A percentile compares a stretch with the other conserved stretches of the same genome.
Conservation (phyloP, 345 rosid species). For the Cardamine chenopodiifolia region DNA sequence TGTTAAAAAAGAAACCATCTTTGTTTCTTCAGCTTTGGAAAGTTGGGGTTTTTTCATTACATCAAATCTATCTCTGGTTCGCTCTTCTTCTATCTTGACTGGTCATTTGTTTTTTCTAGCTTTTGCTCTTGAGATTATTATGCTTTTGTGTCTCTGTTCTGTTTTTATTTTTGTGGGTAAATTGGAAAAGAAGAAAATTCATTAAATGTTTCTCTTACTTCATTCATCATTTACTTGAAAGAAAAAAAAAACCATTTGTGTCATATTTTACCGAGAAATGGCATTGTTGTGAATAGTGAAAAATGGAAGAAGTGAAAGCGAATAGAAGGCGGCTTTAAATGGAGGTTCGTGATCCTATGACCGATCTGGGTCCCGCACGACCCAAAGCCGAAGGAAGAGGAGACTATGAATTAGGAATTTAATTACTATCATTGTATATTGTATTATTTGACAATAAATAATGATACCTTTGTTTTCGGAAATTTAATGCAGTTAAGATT, state of each 20-base stretch:
- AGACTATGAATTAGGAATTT: background rate
- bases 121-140: constrained; percentile 13
- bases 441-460: background rate
- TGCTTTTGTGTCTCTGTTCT: constrained; percentile 12
- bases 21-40: constrained; percentile 28
- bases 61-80: constrained; percentile 6
- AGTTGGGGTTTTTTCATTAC: background rate
- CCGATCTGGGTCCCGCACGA: background rate
- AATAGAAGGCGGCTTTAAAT: constrained; percentile 4
- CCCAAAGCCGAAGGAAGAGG: constrained; percentile 21
- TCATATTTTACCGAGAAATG: background rate
- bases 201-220: background rate
- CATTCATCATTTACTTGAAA: constrained; percentile 20
- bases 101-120: constrained; percentile 3
- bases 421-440: too few species aligned
- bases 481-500: background rate
- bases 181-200: constrained; percentile 4
- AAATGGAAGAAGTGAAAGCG: constrained; percentile 8
- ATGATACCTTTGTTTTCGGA: background rate
- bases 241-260: background rate
- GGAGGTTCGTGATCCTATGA: background rate
- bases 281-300: background rate
- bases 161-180: background rate
- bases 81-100: background rate
- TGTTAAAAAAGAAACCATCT: constrained; percentile 45